phyloP scores from a whole-genome alignment of 2,329 filamentous ascomycete species.

The Fusarium nelsonii region DNA sequence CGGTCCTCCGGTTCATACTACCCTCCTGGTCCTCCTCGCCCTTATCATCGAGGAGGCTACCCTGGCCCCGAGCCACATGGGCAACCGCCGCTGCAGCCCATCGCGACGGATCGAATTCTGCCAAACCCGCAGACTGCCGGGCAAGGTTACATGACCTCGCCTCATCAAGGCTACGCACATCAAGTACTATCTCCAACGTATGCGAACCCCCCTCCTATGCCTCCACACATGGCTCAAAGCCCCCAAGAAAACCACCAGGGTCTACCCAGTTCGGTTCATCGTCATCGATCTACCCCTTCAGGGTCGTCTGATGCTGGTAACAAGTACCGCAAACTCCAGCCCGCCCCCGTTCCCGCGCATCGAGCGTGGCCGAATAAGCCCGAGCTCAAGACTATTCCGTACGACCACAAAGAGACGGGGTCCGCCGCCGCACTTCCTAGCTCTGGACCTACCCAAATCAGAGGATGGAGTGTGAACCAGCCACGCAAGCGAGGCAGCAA shows the following conservation, averaged over 20 bases:
- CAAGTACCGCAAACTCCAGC: conserved; percentile 70
- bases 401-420: conserved; percentile 70
- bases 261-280: conserved; percentile 49
- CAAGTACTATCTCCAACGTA: conserved; percentile 56
- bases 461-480: conserved; percentile 67
- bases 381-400: conserved; percentile 70
- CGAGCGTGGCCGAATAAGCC: conserved; percentile 61
- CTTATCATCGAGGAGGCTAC: conserved; percentile 52
- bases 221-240: conserved; percentile 52
- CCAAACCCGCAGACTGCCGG: conserved; percentile 51
- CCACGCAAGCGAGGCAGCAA: conserved; percentile 55
- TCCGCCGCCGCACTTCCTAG: conserved; percentile 67
- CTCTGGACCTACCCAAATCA: conserved; percentile 67
- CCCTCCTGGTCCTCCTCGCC: conserved; percentile 47
- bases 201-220: conserved; percentile 49
- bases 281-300: conserved; percentile 56
- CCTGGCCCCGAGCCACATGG: conserved; percentile 48
- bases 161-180: conserved; percentile 50
- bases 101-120: conserved; percentile 52
- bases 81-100: conserved; percentile 47
- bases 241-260: conserved; percentile 53
- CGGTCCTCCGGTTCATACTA: conserved; percentile 53
- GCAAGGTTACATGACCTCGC: conserved; percentile 53
- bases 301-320: conserved; percentile 55
- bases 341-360: conserved; percentile 67